phyloP scores from a whole-genome alignment of 768 basidiomycete species.

The Russula emetica region DNA sequence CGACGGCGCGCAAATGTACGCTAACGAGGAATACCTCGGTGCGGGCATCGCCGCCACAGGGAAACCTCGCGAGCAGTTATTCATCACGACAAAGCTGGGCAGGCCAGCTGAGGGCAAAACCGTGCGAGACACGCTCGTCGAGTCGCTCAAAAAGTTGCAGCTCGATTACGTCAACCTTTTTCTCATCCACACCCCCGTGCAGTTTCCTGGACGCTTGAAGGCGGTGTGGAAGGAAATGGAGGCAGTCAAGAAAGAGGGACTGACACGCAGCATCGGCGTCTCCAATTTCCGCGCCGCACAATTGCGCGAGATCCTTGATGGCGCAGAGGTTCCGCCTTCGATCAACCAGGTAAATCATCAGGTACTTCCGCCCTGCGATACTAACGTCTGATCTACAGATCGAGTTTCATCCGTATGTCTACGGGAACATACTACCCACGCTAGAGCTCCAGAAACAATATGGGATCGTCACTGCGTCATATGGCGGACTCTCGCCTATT shows the following conservation, averaged over 20 bases:
- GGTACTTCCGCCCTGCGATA: neutral
- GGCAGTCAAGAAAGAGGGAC: slow-evolving; percentile 40
- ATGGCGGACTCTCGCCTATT: slow-evolving; percentile 40
- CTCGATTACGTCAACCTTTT: slow-evolving; percentile 43
- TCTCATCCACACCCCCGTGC: slow-evolving; percentile 41
- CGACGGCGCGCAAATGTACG: slow-evolving; percentile 40
- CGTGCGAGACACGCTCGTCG: slow-evolving; percentile 38
- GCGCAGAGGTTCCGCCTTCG: slow-evolving; percentile 44
- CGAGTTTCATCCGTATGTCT: slow-evolving; percentile 53
- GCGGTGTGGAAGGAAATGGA: slow-evolving; percentile 45
- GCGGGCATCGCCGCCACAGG: slow-evolving; percentile 35
- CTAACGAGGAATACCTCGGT: slow-evolving; percentile 39
- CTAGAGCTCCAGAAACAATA: slow-evolving; percentile 37
- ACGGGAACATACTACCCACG: slow-evolving; percentile 39
- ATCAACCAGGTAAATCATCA: slow-evolving; percentile 47
- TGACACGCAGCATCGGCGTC: slow-evolving; percentile 44
- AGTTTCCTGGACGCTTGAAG: slow-evolving; percentile 31
- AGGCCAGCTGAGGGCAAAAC: slow-evolving; percentile 34
- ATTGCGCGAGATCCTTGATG: slow-evolving; percentile 43
- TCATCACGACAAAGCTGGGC: slow-evolving; percentile 43
- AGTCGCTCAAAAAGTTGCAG: slow-evolving; percentile 40
- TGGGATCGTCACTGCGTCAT: slow-evolving; percentile 41
- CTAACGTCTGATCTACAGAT: slow-evolving; percentile 34
- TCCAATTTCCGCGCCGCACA: slow-evolving; percentile 49
- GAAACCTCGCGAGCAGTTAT: slow-evolving; percentile 40